A percentile compares a stretch with the other conserved stretches of the same genome.
These are phyloP conservation scores for Plenodomus lindquistii DNA, from an alignment of 2,329 filamentous ascomycete species.

Conservation along the genomic window DNA sequence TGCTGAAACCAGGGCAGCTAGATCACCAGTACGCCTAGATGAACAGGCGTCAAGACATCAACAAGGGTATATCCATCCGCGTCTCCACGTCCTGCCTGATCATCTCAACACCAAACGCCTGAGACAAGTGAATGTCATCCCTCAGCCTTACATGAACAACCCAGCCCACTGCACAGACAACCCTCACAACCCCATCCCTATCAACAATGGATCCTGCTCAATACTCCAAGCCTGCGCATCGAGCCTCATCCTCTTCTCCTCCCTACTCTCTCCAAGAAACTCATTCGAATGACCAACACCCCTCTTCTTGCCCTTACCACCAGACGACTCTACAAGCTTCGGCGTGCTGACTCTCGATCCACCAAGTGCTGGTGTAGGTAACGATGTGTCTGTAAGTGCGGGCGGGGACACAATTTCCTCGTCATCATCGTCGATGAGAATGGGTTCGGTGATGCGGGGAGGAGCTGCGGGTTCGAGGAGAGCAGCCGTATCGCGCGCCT, in stretches of 20 bases:
- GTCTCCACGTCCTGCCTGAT: no score
- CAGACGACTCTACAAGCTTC: slow-evolving; percentile 4
- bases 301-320: slow-evolving; percentile 7
- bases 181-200: not conserved
- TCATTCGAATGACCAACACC: slow-evolving; percentile 3
- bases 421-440: slow-evolving; percentile 13
- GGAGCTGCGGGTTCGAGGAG: not conserved
- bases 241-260: slow-evolving; percentile 19
- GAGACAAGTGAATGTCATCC: no score
- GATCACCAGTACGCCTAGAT: no score
- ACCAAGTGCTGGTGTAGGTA: slow-evolving; percentile 24
- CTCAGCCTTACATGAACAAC: no score
- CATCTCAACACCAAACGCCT: no score
- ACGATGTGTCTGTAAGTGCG: slow-evolving; percentile 30
- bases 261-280: slow-evolving; percentile 3
- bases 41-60: no score
- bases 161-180: not conserved
- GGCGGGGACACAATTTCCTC: slow-evolving; percentile 25
- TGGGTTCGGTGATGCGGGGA: not conserved
- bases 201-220: slow-evolving; percentile 7
- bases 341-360: slow-evolving; percentile 31
- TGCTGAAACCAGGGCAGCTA: no score
- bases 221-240: slow-evolving; percentile 7
- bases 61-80: no score
- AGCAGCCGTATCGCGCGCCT: slow-evolving; percentile 12